Evolutionary conservation across 2,329 filamentous ascomycete species (phyloP), one percentile per base, ranked within the genome.

Genomic region (Colletotrichum truncatum): DNA sequence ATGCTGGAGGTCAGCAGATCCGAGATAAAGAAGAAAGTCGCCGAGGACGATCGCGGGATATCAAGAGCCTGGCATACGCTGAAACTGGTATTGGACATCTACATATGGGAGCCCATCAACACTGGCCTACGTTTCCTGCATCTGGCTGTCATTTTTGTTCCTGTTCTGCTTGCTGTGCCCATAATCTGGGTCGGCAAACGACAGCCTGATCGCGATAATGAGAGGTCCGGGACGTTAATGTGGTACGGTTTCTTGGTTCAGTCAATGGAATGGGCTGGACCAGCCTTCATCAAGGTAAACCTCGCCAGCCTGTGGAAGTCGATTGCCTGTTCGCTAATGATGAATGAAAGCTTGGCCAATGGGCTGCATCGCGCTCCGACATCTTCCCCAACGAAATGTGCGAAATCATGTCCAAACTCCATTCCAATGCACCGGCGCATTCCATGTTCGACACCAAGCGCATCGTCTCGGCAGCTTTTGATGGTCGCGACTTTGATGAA

Each of bases 331-430:
- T 10, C 0, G 3, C 26, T 46, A 28, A 56, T 41, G 34, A 23
- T 38, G 25, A 16, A 62, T 71, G n/a, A n/a, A n/a, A 94, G 89
- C 88, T 99, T 58, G 96, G 96, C 14, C 96, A 99, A 89, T 99
- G 96, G 96, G 96, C 96, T 16, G 96, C 96, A 3, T 98, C 96
- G 5, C 87, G 96, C 75, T 93, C 94, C 41, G 96, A 99, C 78
- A 97, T 99, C 74, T 99, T 99, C 75, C 96, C 96, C 2, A 91
- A 87, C 21, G 90, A 98, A 77, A 89, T 99, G 87, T 99, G 96
- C 80, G 87, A 87, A 43, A 89, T 94, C 75, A 96, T 99, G 95
- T 97, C 94, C 2, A 92, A 94, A 67, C 85, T 99, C 46, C 96
- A 99, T 79, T 98, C 96, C 2, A 89, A 98, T 75, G 95, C 96